A percentile compares a stretch with the other conserved stretches of the same genome.
Conservation (phyloP, 1,139 yeast genomes). For the Yamadazyma epiphylla region DNA sequence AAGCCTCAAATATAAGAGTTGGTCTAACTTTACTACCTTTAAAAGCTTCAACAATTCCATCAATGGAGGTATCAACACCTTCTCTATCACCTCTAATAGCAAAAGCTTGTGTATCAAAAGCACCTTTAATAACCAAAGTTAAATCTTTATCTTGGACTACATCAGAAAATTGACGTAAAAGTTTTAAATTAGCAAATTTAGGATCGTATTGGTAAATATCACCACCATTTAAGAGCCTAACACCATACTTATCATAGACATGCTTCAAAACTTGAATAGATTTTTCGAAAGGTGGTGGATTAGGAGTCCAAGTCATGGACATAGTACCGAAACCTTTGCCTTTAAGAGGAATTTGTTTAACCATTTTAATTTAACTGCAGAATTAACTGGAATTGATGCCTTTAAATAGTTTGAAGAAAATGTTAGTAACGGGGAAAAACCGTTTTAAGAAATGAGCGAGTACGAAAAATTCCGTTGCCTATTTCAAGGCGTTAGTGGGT, state of each 20-base stretch:
- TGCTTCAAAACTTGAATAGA: slow-evolving; percentile 46
- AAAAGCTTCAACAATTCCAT: slow-evolving; percentile 41
- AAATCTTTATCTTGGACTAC: too few species aligned
- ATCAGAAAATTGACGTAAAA: too few species aligned
- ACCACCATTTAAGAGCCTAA: slow-evolving; percentile 64
- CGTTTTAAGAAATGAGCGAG: too few species aligned
- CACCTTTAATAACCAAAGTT: slow-evolving; percentile 79
- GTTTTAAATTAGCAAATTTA: slow-evolving; percentile 35
- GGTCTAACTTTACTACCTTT: slow-evolving; percentile 26
- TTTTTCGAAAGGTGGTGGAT: slow-evolving; percentile 40
- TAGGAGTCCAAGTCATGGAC: slow-evolving; percentile 55
- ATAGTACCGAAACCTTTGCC: slow-evolving; percentile 57
- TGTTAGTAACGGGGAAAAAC: too few species aligned
- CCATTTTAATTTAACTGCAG: too few species aligned
- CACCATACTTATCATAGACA: slow-evolving; percentile 40
- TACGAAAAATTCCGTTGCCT: too few species aligned
- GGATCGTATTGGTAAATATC: slow-evolving; percentile 68
- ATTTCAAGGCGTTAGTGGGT: too few species aligned
- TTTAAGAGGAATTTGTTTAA: slow-evolving; percentile 15
- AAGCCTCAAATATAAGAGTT: slow-evolving; percentile 60
- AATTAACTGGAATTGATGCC: too few species aligned
- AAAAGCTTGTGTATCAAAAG: too few species aligned
- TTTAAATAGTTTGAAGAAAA: too few species aligned
- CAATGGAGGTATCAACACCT: too few species aligned
- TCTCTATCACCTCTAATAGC: slow-evolving; percentile 51